Evolutionary conservation across 257 asterid genomes (phyloP).

Genomic region (Solanum pennellii): DNA sequence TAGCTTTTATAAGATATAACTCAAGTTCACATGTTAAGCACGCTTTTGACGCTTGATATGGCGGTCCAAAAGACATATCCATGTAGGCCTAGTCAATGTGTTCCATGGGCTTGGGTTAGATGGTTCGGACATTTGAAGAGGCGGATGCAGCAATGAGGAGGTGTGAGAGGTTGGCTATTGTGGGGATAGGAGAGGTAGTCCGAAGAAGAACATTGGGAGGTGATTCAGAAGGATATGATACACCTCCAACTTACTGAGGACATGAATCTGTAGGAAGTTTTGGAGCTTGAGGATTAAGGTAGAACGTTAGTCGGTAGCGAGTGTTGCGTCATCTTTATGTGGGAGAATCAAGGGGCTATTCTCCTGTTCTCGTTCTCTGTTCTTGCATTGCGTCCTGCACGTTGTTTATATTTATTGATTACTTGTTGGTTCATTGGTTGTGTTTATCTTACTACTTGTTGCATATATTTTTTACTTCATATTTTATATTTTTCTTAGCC

Average conservation of each 20-base stretch:
- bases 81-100: not conserved
- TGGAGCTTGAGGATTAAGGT: not conserved
- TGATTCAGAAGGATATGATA: not conserved
- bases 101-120: not conserved
- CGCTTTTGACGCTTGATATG: not conserved
- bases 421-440: too few relatives aligned
- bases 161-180: not conserved
- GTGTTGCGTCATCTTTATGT: not conserved
- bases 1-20: not conserved
- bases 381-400: not conserved
- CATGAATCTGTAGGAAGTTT: not conserved
- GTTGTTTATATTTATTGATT: not conserved
- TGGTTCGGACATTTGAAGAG: not conserved
- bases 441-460: too few relatives aligned
- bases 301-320: not conserved
- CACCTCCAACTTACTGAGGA: not conserved
- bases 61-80: not conserved
- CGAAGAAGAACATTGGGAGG: not conserved
- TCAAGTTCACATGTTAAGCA: not conserved
- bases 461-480: not conserved
- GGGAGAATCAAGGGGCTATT: not conserved
- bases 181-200: not conserved
- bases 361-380: not conserved
- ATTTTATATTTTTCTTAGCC: not conserved
- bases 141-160: too few relatives aligned